phyloP scores from a whole-genome alignment of 306 rosid species.

The Castanea crenata region DNA sequence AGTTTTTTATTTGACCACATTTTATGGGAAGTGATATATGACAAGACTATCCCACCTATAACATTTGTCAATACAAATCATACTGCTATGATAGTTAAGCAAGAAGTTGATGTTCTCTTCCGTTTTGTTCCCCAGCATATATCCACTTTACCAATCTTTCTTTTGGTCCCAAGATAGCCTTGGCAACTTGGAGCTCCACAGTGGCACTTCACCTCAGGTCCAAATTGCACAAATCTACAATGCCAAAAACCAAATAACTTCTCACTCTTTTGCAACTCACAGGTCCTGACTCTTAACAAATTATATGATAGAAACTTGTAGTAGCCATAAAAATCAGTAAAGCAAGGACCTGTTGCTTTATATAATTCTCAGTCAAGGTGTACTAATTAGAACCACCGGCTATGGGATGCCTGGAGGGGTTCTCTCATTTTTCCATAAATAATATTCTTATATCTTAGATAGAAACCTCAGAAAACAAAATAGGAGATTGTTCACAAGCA shows the following conservation, averaged over 20 bases:
- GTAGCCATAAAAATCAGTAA: too few relatives aligned
- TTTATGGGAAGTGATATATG: conserved; percentile 14
- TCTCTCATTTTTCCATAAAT: not conserved
- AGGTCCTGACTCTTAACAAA: too few relatives aligned
- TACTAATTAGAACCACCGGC: too few relatives aligned
- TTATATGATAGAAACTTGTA: too few relatives aligned
- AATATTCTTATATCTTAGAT: not conserved
- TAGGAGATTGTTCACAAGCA: too few relatives aligned
- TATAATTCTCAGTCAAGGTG: too few relatives aligned
- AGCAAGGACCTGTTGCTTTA: too few relatives aligned
- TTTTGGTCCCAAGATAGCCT: conserved; percentile 83
- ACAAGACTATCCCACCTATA: not conserved
- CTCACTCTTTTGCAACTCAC: not conserved
- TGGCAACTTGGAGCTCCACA: conserved; percentile 82
- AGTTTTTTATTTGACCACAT: not conserved
- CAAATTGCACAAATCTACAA: conserved; percentile 88
- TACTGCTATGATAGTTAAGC: conserved; percentile 28
- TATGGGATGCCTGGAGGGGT: too few relatives aligned
- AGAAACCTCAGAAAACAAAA: not conserved
- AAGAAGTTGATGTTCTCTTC: conserved; percentile 55
- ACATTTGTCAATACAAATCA: conserved; percentile 26
- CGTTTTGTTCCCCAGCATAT: conserved; percentile 82
- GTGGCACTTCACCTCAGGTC: conserved; percentile 79
- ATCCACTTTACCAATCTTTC: conserved; percentile 50
- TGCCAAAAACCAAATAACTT: conserved; percentile 3